Evolutionary conservation across 495 filamentous ascomycete genomes (phyloP).

Genomic region (Polyplosphaeria fusca): DNA sequence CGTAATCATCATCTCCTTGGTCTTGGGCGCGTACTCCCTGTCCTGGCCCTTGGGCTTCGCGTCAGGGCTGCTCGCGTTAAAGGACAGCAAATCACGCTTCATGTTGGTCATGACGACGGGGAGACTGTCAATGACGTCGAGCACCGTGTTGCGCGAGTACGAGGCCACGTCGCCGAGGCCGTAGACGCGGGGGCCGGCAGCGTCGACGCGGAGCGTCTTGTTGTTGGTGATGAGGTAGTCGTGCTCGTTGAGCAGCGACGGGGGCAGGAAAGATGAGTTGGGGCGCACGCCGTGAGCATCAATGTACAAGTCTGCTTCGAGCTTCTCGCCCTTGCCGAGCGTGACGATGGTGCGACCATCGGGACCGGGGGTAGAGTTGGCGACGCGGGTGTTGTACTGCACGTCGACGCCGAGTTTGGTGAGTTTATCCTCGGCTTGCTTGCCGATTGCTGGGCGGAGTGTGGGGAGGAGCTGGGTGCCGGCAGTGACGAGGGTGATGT

Average conservation of each 20-base stretch:
- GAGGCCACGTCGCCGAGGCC: slow-evolving; percentile 46
- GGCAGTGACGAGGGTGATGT: slow-evolving; percentile 47
- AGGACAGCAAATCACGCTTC: slow-evolving; percentile 40
- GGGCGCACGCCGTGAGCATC: slow-evolving; percentile 48
- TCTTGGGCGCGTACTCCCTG: slow-evolving; percentile 29
- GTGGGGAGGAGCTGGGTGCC: slow-evolving; percentile 45
- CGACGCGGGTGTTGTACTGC: slow-evolving; percentile 41
- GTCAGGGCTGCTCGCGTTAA: neutral
- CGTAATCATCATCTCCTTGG: slow-evolving; percentile 45
- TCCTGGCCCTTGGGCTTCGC: slow-evolving; percentile 30
- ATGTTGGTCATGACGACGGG: slow-evolving; percentile 49
- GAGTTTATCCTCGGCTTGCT: slow-evolving; percentile 44
- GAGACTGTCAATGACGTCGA: slow-evolving; percentile 42
- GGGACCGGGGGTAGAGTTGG: slow-evolving; percentile 8
- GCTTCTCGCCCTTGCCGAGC: slow-evolving; percentile 40
- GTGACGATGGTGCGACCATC: slow-evolving; percentile 36
- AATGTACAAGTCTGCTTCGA: slow-evolving; percentile 50
- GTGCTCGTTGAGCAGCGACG: slow-evolving; percentile 37
- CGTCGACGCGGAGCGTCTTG: slow-evolving; percentile 48
- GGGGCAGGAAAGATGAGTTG: slow-evolving; percentile 47
- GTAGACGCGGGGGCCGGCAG: slow-evolving; percentile 50
- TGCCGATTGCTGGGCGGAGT: slow-evolving; percentile 38
- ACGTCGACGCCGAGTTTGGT: slow-evolving; percentile 46
- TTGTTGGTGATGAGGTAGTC: slow-evolving; percentile 47
- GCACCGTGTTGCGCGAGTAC: slow-evolving; percentile 39